Base-by-base conservation (phyloP, 139 green algal species). In the Microglena sp. region DNA sequence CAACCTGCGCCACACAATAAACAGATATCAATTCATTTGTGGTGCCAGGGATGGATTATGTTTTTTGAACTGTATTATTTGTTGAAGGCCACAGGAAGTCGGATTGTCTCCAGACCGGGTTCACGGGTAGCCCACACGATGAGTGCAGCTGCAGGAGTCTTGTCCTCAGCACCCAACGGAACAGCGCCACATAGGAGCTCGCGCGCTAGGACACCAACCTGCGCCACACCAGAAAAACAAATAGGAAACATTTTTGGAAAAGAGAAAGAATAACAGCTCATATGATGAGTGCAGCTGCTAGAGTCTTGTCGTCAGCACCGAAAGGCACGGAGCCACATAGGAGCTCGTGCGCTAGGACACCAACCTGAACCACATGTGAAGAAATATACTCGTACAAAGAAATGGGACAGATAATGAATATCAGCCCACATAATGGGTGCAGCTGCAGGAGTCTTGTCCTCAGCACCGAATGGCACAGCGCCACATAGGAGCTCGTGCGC, bases 401-500 rank as follows among this genome's bases (percentile, higher is more conserved):
- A n/a, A n/a, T n/a, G n/a, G n/a, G n/a, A n/a, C 54, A 33, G 46
- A 4, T 74, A 58, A n/a, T 70, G 56, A 46, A 82, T 70, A 44
- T 82, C 74, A 2, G 71, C 71, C 78, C 78, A 84, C 46, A 84
- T 65, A 29, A 76, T 73, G 27, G 80, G 71, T 1, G 73, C 78
- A 6, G 60, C 66, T 6, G 74, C 64, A 15, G 75, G 60, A 6
- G 74, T 33, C 65, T 72, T 77, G 46, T 74, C 71, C n/a, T 79
- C 73, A 24, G 72, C 63, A 58, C 78, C 75, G 34, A 86, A 86
- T 8, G 79, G 79, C 54, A 77, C 65, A 55, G 36, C 69, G 11
- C 72, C 70, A 46, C 73, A 81, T 35, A 86, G 66, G 45, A 86
- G 60, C 73, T 86, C 79, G 65, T 83, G 77, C 43, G 76, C 64